Base-by-base conservation (phyloP, 306 rosid genomes). In the Hippophae rhamnoides region DNA sequence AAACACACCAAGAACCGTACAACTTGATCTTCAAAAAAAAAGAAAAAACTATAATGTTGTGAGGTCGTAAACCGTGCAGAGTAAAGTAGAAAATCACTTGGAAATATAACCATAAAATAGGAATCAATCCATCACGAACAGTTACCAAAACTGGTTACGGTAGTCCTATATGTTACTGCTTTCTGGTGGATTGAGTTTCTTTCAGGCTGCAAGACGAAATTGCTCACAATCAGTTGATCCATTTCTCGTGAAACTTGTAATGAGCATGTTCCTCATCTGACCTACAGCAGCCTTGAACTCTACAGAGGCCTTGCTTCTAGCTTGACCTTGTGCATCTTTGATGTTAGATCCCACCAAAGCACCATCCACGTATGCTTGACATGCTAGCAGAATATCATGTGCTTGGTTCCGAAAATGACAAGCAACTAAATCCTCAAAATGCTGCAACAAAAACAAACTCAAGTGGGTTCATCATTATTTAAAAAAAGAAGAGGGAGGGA, bases 141-240 rank as follows among this genome's bases (percentile, higher is more conserved):
- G 23, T 18, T 18, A 18, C 23, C 23, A 18, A 18, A 18, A 18
- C 23, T 18, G 23, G 23, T 18, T 26, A 60, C 13, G 5, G 23
- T 14, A 27, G 44, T 38, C 18, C 31, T 9, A 45, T 7, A 8
- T 50, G 57, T 67, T 74, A 48, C 68, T 58, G 59, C 58, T 61
- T 57, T 64, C 27, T 14, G 43, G 10, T 13, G 27, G 56, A 7
- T 43, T 13, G 41, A 13, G 45, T 40, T 41, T 6, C 59, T 31
- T 31, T 31, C 38, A 31, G 38, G 38, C 38, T 5, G 10, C 63
- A 66, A 49, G 56, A 47, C 76, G 76, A 70, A 80, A 82, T 65
- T 71, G 70, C 55, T 87, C 93, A 11, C 79, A 76, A 41, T 82
- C 80, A 18, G 78, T 78, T 13, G 87, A 78, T 55, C 96, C 94